Conservation (phyloP, 306 rosid species). For the Cucurbita argyrosperma region DNA sequence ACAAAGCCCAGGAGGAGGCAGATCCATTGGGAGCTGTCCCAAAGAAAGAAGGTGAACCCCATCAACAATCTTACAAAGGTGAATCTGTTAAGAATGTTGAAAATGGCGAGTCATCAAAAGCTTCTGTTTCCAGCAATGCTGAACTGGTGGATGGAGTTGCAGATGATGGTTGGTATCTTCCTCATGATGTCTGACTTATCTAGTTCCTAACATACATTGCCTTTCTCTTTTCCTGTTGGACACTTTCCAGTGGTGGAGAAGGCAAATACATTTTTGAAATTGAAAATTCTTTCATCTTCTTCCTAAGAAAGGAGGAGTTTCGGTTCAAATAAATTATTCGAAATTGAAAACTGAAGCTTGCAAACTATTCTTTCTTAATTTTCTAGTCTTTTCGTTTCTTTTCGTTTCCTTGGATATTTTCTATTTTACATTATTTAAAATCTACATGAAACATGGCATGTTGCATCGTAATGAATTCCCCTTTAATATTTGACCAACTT, state of each 20-base stretch:
- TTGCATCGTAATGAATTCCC: background rate
- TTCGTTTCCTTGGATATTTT: background rate
- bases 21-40: conserved; percentile 83
- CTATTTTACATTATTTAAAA: background rate
- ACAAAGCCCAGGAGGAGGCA: conserved; percentile 93
- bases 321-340: too few relatives aligned
- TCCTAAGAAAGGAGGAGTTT: too few relatives aligned
- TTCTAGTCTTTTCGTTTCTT: background rate
- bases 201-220: background rate
- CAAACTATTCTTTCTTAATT: too few relatives aligned
- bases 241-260: too few relatives aligned
- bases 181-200: background rate
- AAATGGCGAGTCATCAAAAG: conserved; percentile 53
- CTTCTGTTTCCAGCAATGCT: conserved; percentile 38
- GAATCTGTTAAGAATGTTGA: conserved; percentile 41
- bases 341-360: too few relatives aligned
- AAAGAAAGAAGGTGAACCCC: conserved; percentile 37
- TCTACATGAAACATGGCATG: background rate
- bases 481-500: background rate
- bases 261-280: too few relatives aligned
- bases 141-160: conserved; percentile 39
- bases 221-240: background rate
- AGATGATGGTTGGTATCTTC: conserved; percentile 43
- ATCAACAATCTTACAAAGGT: conserved; percentile 23
- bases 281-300: too few relatives aligned